Evolutionary conservation across 202 grass and related monocot genomes (phyloP).

Genomic region (Alloteropsis angusta): DNA sequence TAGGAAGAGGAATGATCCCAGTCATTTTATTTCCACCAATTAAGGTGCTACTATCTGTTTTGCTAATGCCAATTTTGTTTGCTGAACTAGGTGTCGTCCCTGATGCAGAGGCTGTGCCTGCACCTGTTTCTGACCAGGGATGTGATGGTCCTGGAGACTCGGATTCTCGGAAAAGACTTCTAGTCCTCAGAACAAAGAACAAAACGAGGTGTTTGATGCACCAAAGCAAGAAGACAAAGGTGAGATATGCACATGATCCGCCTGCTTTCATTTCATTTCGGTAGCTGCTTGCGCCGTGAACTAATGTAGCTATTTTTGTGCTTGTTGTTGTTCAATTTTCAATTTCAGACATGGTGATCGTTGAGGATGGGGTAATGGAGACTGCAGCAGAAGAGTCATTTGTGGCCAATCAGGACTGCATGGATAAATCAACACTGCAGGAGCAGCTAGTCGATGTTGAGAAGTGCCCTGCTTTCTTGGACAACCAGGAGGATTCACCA

Average conservation of each 20-base stretch:
- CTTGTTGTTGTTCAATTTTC: neutral
- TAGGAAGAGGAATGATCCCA: neutral
- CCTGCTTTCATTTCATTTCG: neutral
- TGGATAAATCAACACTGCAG: neutral
- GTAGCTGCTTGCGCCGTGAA: neutral
- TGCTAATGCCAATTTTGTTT: neutral
- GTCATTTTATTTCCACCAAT: neutral
- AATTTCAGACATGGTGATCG: neutral
- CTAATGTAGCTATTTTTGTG: neutral
- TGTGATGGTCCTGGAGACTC: neutral
- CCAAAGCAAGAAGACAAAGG: neutral
- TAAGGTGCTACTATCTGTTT: neutral
- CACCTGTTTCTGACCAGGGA: neutral
- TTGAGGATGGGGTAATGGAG: neutral
- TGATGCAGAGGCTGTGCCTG: neutral
- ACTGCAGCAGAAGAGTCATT: neutral
- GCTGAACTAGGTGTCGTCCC: neutral
- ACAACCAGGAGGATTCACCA: slow-evolving; percentile 2
- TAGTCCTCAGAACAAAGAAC: neutral
- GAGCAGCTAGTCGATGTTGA: neutral
- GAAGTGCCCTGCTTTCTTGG: neutral
- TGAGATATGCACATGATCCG: neutral
- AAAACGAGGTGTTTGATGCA: neutral
- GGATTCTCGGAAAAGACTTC: neutral
- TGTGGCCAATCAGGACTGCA: neutral